Evolutionary conservation across 768 basidiomycete genomes (phyloP).

Genomic region (Phallus indusiatus): DNA sequence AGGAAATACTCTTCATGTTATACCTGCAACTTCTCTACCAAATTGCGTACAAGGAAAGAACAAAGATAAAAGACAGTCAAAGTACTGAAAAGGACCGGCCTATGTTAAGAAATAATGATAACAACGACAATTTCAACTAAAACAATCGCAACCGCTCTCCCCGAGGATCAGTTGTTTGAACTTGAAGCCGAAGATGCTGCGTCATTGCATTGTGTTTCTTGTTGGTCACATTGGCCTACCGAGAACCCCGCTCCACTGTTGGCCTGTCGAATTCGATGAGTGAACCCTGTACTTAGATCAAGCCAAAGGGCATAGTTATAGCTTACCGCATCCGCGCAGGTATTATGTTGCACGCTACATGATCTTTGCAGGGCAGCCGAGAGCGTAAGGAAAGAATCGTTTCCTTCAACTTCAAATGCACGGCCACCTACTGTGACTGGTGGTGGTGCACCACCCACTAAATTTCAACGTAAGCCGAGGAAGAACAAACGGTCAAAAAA

Average conservation of each 20-base stretch:
- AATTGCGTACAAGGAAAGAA: neutral
- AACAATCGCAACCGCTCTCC: neutral
- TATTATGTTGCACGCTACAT: conserved; percentile 50
- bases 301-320: neutral
- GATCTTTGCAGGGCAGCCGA: conserved; percentile 44
- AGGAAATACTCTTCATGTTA: neutral
- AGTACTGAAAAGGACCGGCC: neutral
- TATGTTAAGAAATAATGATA: neutral
- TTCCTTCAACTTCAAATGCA: conserved; percentile 38
- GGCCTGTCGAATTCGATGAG: neutral
- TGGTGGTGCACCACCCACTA: conserved; percentile 33
- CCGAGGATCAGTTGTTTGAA: neutral
- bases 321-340: conserved; percentile 44
- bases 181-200: conserved; percentile 9
- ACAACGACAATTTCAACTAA: neutral
- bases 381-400: conserved; percentile 35
- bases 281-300: neutral
- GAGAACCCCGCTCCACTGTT: conserved; percentile 27
- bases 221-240: conserved; percentile 25
- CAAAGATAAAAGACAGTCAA: neutral
- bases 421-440: conserved; percentile 34
- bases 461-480: neutral
- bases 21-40: neutral
- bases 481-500: neutral
- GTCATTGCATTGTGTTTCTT: conserved; percentile 22